phyloP scores from a whole-genome alignment of 345 rosid species.

The Eucalyptus decipiens region DNA sequence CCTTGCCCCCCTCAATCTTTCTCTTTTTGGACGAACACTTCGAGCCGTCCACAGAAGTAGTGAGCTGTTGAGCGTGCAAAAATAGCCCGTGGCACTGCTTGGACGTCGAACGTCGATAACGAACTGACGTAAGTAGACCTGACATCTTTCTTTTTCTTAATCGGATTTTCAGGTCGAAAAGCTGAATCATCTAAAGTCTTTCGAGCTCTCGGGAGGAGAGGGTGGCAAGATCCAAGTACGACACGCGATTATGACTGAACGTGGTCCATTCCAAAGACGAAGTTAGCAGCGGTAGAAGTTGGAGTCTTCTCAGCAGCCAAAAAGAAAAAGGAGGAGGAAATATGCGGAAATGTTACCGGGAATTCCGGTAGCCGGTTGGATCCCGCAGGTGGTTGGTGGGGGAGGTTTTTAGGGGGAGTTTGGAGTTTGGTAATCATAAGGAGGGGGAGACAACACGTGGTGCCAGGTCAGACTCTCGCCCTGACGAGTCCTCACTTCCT shows the following conservation, averaged over 20 bases:
- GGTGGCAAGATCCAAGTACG: neutral
- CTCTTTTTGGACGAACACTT: neutral
- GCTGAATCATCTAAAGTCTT: neutral
- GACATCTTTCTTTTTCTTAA: neutral
- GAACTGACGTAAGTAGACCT: neutral
- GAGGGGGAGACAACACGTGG: neutral
- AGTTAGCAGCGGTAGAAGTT: neutral
- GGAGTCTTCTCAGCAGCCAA: neutral
- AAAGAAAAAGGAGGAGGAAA: neutral
- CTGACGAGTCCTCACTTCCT: neutral
- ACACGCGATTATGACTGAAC: neutral
- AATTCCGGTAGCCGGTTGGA: neutral
- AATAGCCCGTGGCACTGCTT: rapidly evolving
- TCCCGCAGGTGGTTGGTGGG: neutral
- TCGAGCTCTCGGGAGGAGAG: neutral
- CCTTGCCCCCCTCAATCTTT: neutral
- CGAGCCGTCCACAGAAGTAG: neutral
- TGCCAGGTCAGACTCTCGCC: constrained; percentile 15
- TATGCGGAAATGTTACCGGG: neutral
- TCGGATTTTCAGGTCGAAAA: neutral
- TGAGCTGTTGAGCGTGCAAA: neutral
- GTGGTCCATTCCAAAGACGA: neutral
- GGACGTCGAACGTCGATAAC: neutral
- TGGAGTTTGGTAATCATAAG: neutral
- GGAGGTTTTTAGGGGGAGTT: neutral